Percentiles rank a stretch among this genome's conserved stretches.
Evolutionary conservation across 495 filamentous ascomycete genomes (phyloP).

Genomic region (Physcia stellaris): DNA sequence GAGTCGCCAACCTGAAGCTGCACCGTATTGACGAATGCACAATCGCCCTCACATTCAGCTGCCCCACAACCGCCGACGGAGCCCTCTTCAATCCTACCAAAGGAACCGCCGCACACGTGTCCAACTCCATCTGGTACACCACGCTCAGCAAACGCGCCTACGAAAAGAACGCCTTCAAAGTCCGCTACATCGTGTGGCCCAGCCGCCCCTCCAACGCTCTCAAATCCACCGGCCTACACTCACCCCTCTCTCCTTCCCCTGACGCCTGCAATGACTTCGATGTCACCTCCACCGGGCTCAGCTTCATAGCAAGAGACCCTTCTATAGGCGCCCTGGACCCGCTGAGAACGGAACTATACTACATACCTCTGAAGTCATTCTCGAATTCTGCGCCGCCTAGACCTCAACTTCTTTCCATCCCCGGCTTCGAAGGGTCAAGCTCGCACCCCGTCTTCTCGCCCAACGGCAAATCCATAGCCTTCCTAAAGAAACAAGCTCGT

Average conservation of each 20-base stretch:
- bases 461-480: slow-evolving; percentile 57
- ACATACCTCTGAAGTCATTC: slow-evolving; percentile 39
- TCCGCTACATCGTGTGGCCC: slow-evolving; percentile 2
- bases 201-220: slow-evolving; percentile 37
- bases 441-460: slow-evolving; percentile 62
- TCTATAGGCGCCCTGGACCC: slow-evolving; percentile 46
- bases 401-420: slow-evolving; percentile 4
- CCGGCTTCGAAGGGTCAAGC: slow-evolving; percentile 49
- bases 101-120: slow-evolving; percentile 35
- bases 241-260: slow-evolving; percentile 42
- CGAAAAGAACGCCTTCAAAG: neutral
- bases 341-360: slow-evolving; percentile 56
- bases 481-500: slow-evolving; percentile 50
- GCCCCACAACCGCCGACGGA: slow-evolving; percentile 41
- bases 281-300: slow-evolving; percentile 40
- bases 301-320: slow-evolving; percentile 75
- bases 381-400: slow-evolving; percentile 23
- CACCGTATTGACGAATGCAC: slow-evolving; percentile 44
- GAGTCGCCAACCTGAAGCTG: slow-evolving; percentile 55
- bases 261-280: slow-evolving; percentile 42
- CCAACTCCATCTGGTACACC: slow-evolving; percentile 55
- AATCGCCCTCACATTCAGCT: slow-evolving; percentile 55
- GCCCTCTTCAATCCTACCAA: slow-evolving; percentile 39
- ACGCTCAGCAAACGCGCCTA: slow-evolving; percentile 23
- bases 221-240: slow-evolving; percentile 39